Conservation (phyloP, 768 basidiomycete genomes). For the Tricholoma sp. region DNA sequence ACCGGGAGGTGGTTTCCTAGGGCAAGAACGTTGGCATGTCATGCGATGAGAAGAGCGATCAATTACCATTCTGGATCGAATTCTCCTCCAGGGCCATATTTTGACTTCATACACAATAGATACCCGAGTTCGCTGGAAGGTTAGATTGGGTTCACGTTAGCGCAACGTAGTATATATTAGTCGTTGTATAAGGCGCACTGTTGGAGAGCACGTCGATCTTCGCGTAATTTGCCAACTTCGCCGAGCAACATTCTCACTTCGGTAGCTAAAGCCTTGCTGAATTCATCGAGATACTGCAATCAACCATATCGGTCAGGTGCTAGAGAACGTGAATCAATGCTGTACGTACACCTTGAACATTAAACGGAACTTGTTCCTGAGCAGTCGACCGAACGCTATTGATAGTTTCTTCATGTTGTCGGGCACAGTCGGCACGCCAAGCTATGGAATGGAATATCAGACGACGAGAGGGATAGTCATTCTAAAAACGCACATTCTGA, state of each 20-base stretch:
- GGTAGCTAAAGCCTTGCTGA: slow-evolving; percentile 76
- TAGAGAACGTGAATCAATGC: neutral
- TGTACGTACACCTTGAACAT: slow-evolving; percentile 69
- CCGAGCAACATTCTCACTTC: slow-evolving; percentile 81
- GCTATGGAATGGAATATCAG: slow-evolving; percentile 30
- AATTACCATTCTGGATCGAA: slow-evolving; percentile 77
- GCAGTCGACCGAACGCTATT: slow-evolving; percentile 67
- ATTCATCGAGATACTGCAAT: slow-evolving; percentile 75
- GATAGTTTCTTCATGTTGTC: slow-evolving; percentile 65
- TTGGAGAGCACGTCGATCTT: slow-evolving; percentile 72
- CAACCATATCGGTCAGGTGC: neutral
- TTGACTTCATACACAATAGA: slow-evolving; percentile 62
- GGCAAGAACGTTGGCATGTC: neutral
- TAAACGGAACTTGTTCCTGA: slow-evolving; percentile 73
- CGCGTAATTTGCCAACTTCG: slow-evolving; percentile 79
- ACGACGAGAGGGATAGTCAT: neutral
- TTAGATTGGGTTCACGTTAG: neutral
- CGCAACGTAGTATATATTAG: neutral
- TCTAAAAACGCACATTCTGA: slow-evolving; percentile 46
- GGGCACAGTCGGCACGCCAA: slow-evolving; percentile 61
- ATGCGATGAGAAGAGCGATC: neutral
- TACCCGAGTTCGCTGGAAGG: slow-evolving; percentile 64
- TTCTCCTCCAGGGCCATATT: slow-evolving; percentile 81
- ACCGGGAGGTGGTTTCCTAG: slow-evolving; percentile 41
- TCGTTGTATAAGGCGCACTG: slow-evolving; percentile 41